Base-by-base conservation (phyloP, 2,329 filamentous ascomycete species). In the Tolypocladium cylindrosporum region DNA sequence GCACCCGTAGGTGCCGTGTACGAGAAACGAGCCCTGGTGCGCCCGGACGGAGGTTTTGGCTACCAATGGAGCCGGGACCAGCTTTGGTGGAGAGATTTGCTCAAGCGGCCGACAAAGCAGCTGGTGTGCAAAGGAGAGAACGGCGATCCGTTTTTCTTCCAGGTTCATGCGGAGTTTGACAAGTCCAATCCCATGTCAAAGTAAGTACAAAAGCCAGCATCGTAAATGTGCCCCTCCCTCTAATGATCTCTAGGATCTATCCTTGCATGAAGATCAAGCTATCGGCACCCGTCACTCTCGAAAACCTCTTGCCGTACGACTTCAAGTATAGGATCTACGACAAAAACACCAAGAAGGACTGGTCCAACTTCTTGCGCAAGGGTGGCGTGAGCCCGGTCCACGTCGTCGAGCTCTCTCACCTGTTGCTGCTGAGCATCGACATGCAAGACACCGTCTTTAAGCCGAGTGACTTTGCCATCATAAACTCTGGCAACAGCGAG, bases 291-390 rank as follows among this genome's bases (percentile, higher is more conserved):
- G 85, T 99, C 16, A 93, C 96, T 55, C 81, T 99, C 5, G 93
- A 99, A 71, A 99, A 99, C 64, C 77, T 99, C 50, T 76, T 99
- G 42, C 94, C 94, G 0, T 97, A 94, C 69, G 94, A 99, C 73
- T 99, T 99, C 84, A 97, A 99, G 73, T 99, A 99, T 72, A 86
- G 93, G 57, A 97, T 99, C 57, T 99, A 97, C 68, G 94, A 99
- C 77, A 97, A 95, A 76, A 95, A 96, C 71, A 97, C 92, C 0
- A 95, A 93, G 78, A 96, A 95, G 70, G 94, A 99, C 70, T 99
- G 94, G 94, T 95, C 91, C 5, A 99, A 99, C 71, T 99, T 99
- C 75, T 77, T 99, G 53, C 86, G 94, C 58, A 97, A 97, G 72
- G 94, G 95, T 34, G 95, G 95, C 16, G 88, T 97, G 58, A 99